phyloP scores from a whole-genome alignment of 73 alveolate genomes.

The Tetrahymena elliotti region DNA sequence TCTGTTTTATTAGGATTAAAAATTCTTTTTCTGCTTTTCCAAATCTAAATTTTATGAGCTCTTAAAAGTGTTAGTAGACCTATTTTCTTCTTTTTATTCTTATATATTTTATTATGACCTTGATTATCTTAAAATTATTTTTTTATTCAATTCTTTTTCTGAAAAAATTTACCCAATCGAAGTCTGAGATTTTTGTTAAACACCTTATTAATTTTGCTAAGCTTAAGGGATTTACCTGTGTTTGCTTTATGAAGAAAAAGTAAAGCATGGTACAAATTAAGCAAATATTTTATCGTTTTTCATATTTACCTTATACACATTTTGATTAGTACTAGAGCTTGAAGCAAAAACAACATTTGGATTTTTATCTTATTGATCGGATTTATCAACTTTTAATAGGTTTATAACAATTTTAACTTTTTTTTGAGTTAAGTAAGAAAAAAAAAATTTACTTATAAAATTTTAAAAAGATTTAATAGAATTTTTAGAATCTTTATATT shows the following conservation, averaged over 20 bases:
- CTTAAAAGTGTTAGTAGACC: not conserved
- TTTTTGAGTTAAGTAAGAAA: not conserved
- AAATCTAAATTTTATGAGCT: not conserved
- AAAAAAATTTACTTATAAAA: not conserved
- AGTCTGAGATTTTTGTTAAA: not conserved
- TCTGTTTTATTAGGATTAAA: not conserved
- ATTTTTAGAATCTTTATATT: not conserved
- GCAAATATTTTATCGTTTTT: not conserved
- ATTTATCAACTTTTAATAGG: not conserved
- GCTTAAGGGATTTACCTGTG: not conserved
- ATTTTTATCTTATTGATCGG: not conserved
- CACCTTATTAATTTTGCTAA: not conserved
- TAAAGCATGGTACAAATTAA: not conserved
- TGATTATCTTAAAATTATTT: not conserved
- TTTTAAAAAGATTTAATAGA: not conserved
- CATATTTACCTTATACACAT: not conserved
- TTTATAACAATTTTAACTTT: no score
- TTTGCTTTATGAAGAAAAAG: not conserved
- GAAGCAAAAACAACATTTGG: not conserved
- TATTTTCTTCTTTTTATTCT: not conserved
- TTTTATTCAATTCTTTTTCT: not conserved
- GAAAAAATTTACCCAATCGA: not conserved
- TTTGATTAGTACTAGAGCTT: not conserved
- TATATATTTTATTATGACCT: not conserved
- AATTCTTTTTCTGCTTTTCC: not conserved